Evolutionary conservation across 345 rosid genomes (phyloP), one percentile per base, ranked within the genome.

Genomic region (Citrus sp.): DNA sequence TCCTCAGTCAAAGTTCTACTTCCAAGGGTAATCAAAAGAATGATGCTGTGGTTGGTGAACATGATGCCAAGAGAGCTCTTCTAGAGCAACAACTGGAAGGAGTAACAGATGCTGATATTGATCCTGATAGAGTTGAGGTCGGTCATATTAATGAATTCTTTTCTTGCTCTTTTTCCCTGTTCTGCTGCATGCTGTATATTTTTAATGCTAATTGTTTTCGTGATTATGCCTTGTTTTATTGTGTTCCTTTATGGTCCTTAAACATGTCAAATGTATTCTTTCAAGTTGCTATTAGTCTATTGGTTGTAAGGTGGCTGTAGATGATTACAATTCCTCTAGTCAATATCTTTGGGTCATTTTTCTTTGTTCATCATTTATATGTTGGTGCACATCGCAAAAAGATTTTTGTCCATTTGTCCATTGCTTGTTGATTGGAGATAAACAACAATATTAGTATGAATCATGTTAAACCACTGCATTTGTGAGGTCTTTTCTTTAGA

Each of bases 41-140:
- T 34, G 78, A 71, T 84, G 70, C 78, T 37, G 90, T 82, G 77
- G 89, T 82, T 78, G 94, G 86, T 40, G 90, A 87, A 76, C 84
- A 81, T 76, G 92, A 88, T 79, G 88, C 85, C 73, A 94, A 89
- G 85, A 90, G 89, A 82, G 85, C 79, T 76, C 79, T 84, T 59
- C 77, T 92, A 81, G 93, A 90, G 84, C 97, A 89, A 84, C 89
- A 82, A 7, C 81, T 94, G 67, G 91, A 85, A 74, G 94, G 91
- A 79, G 78, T 85, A 65, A 73, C 88, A 40, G 89, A 91, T 64
- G 61, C 58, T 30, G 97, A 91, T 78, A 56, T 89, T 49, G 98
- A 92, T 87, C 88, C 94, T 27, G 98, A 96, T 73, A 87, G 92
- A 87, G 84, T 86, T 71, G 99, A 96, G 97, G 98, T 92, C 56